A percentile compares a stretch with the other conserved stretches of the same genome.
These are phyloP conservation scores for Phytophthora pistaciae DNA, from an alignment of 352 stramenopile species.

Conservation along the genomic window DNA sequence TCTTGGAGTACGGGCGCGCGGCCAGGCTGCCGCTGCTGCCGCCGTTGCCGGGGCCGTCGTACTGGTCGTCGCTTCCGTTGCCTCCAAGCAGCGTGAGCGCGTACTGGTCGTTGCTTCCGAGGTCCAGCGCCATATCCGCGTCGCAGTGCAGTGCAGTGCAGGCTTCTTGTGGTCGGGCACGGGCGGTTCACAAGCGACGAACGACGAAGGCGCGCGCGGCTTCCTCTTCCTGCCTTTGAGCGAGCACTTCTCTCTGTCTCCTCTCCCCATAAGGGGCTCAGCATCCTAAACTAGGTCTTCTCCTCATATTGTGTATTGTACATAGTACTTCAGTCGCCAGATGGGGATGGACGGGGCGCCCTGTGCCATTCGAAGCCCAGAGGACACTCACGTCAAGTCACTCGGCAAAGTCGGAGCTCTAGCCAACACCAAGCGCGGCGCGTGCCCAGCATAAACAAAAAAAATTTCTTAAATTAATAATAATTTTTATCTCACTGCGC, in stretches of 20 bases:
- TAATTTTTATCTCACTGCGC: too few species aligned
- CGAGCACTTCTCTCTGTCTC: constrained; percentile 13
- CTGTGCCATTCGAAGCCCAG: constrained; percentile 32
- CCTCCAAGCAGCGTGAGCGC: constrained; percentile 64
- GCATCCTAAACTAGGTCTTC: neutral
- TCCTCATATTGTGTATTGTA: neutral
- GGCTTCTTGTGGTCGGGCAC: neutral
- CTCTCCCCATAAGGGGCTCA: neutral
- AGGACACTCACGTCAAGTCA: constrained; percentile 41
- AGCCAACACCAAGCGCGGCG: neutral
- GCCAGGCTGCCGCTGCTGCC: constrained; percentile 31
- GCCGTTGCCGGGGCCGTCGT: constrained; percentile 35
- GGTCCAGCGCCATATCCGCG: constrained; percentile 46
- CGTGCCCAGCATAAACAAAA: too few species aligned
- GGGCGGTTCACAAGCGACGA: neutral
- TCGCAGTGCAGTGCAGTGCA: neutral
- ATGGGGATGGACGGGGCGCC: constrained; percentile 2
- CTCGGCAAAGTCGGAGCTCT: constrained; percentile 31
- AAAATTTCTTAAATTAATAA: too few species aligned
- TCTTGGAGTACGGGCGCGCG: constrained; percentile 72
- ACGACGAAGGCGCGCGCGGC: neutral
- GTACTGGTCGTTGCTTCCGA: constrained; percentile 50
- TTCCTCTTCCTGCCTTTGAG: constrained; percentile 7
- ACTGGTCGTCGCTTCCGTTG: constrained; percentile 70
- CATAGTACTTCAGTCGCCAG: neutral